Evolutionary conservation across 495 filamentous ascomycete genomes (phyloP), one percentile per base, ranked within the genome.

Genomic region (Durotheca rogersii): DNA sequence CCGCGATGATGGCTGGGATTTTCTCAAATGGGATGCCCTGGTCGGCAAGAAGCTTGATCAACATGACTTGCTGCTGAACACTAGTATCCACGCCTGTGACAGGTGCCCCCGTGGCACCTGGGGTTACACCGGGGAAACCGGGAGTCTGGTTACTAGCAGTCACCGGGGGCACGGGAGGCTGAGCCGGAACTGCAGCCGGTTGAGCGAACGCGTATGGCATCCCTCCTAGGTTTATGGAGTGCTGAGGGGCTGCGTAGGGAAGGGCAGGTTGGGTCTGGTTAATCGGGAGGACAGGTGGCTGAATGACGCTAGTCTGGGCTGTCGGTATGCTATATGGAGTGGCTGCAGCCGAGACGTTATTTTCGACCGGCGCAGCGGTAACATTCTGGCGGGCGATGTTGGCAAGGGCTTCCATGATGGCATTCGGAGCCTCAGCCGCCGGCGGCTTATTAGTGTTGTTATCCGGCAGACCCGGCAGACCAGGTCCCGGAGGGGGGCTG

Each of bases 341-440:
- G 30, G 69, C 55, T 35, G 66, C 72, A 35, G 79, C 71, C 34
- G 78, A 69, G 39, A 79, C 61, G 49, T 65, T 69, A 16, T 77
- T 67, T 45, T 67, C 76, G 61, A 75, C 70, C 18, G 86, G 79
- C 7, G 83, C 77, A 9, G 80, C 70, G 43, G 83, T 78, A 35
- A 73, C 74, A 66, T 87, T 92, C 66, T 90, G 85, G 46, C 89
- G 87, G 29, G 88, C 88, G 75, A 95, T 89, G 57, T 87, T 87
- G 35, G 88, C 88, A 48, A 95, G 78, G 21, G 86, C 86, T 61
- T 87, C 87, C 74, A 93, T 73, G 62, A 95, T 90, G 50, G 84
- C 87, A 63, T 87, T 80, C n/a, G 62, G 62, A 23, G 60, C 62
- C 36, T 66, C 60, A 20, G 43, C 41, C 7, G 40, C 21, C 10